Evolutionary conservation across 2,329 filamentous ascomycete species (phyloP).

Genomic region (Monilinia polystroma): DNA sequence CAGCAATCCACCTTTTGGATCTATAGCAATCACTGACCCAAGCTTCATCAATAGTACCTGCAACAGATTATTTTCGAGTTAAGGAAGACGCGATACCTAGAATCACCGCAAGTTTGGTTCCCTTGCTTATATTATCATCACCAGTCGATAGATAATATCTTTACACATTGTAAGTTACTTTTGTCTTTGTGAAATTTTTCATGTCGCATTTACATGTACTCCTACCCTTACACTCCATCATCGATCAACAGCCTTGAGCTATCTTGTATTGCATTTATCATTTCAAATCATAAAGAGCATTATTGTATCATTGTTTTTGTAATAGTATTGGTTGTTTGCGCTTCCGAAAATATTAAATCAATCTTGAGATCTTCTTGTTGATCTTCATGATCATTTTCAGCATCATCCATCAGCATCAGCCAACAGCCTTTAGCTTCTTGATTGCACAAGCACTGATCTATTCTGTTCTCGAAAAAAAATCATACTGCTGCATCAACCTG

Average conservation of each 20-base stretch:
- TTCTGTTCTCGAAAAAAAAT: background rate
- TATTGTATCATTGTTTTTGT: background rate
- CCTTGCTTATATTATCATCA: background rate
- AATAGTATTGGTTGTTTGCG: background rate
- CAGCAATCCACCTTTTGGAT: background rate
- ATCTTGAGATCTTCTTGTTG: background rate
- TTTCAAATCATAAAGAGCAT: background rate
- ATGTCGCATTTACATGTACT: background rate
- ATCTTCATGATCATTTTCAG: background rate
- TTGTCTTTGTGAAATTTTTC: background rate
- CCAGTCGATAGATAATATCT: background rate
- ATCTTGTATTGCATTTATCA: background rate
- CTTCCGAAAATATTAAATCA: background rate
- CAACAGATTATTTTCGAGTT: background rate
- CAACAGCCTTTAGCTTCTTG: background rate
- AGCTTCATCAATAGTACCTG: background rate
- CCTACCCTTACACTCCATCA: background rate
- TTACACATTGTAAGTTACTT: background rate
- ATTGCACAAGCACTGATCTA: background rate
- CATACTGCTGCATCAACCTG: background rate
- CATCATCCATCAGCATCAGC: background rate
- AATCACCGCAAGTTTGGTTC: background rate
- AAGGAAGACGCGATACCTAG: background rate
- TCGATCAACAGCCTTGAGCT: background rate
- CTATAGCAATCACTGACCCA: background rate